Evolutionary conservation across 257 asterid species (phyloP), one percentile per base, ranked within the genome.

Genomic region (Echites panduratus): DNA sequence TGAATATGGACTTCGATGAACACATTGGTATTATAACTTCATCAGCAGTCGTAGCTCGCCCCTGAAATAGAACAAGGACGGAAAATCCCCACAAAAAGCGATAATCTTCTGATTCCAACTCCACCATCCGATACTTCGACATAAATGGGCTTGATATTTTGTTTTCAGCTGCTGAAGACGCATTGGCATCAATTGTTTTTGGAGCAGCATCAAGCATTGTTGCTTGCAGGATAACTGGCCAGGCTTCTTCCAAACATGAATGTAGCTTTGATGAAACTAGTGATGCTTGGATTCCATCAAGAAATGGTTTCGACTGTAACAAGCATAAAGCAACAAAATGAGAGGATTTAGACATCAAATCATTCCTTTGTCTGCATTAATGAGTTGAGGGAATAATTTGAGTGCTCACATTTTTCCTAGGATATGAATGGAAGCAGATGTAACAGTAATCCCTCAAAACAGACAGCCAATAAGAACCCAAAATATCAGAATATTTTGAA

Each of bases 171-270:
- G 82, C 77, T 61, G 84, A 75, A 75, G 92, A 79, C 71, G 79
- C 89, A 71, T 83, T 83, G 74, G 68, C 48, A 80, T 63, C 73
- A 71, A 83, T 78, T 74, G 81, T 82, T 43, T 53, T 82, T 66
- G 98, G 97, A 72, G 91, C 92, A 41, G 99, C 98, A 87, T 95
- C 99, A 78, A 95, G 85, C 69, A 86, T 92, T 79, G 89, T 78
- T 45, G 99, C 99, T 82, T 90, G 99, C 76, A 95, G 82, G 86
- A 95, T 90, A 63, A 82, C 81, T 44, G 98, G 97, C 97, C 99
- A 95, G 78, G 99, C 97, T 90, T 95, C 99, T 84, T 89, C 93
- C 70, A 95, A 84, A 77, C 98, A 95, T 59, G 95, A 90, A 75
- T 82, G 82, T 87, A 95, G 78, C 83, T 84, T 88, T 76, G 86